These are phyloP conservation scores for Crithidia acanthocephali DNA, from an alignment of 208 protist genomes.

Conservation along the genomic window DNA sequence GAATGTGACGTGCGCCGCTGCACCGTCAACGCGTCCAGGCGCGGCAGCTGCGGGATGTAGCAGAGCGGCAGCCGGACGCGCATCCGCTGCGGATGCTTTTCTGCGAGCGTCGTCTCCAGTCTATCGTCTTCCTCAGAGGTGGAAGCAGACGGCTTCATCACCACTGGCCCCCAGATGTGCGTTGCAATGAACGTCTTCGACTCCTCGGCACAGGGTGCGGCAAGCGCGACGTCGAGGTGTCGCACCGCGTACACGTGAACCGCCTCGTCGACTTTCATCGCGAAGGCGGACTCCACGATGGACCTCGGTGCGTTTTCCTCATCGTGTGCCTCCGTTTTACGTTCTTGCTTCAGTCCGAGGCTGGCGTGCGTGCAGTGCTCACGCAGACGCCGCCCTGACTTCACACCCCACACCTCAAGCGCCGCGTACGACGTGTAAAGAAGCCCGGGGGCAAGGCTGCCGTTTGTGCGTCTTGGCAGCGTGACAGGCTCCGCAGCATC, in stretches of 20 bases:
- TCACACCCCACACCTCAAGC: conserved; percentile 5
- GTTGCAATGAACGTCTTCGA: background rate
- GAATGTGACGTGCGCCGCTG: conserved; percentile 11
- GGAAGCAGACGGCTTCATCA: background rate
- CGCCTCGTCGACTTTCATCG: conserved; percentile 5
- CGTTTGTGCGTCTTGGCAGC: no score
- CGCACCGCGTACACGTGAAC: conserved; percentile 18
- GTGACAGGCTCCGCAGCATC: background rate
- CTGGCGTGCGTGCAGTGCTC: background rate
- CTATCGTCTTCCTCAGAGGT: background rate
- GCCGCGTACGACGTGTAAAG: conserved; percentile 6
- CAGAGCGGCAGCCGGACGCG: conserved; percentile 8
- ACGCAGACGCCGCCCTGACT: background rate
- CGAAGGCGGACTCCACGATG: background rate
- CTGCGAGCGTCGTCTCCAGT: background rate
- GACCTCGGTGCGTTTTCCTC: background rate
- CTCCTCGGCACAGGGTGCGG: background rate
- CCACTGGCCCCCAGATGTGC: conserved; percentile 7
- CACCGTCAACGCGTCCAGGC: conserved; percentile 3
- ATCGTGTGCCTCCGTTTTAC: background rate
- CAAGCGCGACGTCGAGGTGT: background rate
- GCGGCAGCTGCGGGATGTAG: conserved; percentile 12
- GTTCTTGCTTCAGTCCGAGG: background rate
- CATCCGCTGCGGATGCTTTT: background rate
- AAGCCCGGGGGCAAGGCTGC: conserved; percentile 18